phyloP scores from a whole-genome alignment of 208 protist genomes.

The Borovskyia barvae region DNA sequence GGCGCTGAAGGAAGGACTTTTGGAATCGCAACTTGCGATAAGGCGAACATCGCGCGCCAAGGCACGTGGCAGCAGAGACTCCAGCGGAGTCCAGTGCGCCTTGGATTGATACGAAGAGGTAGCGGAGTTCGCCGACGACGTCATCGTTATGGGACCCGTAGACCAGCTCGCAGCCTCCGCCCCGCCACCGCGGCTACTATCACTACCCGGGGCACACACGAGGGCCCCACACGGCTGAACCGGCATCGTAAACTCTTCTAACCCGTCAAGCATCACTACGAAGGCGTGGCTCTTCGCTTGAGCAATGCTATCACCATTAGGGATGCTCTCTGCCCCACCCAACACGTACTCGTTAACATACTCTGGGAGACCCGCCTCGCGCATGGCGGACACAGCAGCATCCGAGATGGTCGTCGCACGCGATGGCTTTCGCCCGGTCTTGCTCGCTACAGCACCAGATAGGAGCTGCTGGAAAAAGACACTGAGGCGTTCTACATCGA shows the following conservation, averaged over 20 bases:
- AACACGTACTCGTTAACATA: slow-evolving; percentile 17
- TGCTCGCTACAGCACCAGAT: slow-evolving; percentile 14
- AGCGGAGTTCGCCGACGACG: background rate
- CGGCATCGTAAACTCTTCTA: slow-evolving; percentile 37
- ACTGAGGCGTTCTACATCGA: slow-evolving; percentile 55
- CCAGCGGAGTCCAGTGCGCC: background rate
- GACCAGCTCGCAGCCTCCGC: slow-evolving; percentile 24
- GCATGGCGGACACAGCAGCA: background rate
- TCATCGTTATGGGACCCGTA: background rate
- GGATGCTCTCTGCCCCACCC: background rate
- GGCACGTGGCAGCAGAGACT: slow-evolving; percentile 45
- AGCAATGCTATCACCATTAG: background rate
- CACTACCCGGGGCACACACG: slow-evolving; percentile 26
- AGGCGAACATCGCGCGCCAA: slow-evolving; percentile 76
- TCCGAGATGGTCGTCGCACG: background rate
- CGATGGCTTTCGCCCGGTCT: background rate
- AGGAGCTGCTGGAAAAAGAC: slow-evolving; percentile 49
- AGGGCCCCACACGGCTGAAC: slow-evolving; percentile 58
- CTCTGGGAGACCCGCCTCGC: slow-evolving; percentile 11
- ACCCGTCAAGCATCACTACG: slow-evolving; percentile 64
- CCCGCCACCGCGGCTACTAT: slow-evolving; percentile 26
- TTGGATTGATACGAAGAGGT: background rate
- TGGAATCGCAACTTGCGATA: slow-evolving; percentile 40
- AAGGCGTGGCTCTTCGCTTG: slow-evolving; percentile 19
- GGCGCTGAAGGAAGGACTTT: slow-evolving; percentile 15